These are phyloP conservation scores for Cadophora sp. DNA, from an alignment of 2,329 filamentous ascomycete genomes.

Conservation along the genomic window DNA sequence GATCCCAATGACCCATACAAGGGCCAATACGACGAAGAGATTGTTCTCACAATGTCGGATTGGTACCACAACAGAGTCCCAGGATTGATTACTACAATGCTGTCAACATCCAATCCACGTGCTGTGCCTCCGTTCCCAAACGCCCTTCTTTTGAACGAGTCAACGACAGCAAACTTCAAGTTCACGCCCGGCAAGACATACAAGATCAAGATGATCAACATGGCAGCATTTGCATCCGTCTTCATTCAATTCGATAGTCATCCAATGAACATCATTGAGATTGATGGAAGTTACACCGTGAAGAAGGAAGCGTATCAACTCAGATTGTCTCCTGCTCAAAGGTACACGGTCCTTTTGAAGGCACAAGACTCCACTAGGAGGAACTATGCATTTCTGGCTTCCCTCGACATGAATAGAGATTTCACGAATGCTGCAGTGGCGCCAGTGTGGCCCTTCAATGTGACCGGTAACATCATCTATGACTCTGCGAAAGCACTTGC, in stretches of 20 bases:
- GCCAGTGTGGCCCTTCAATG: constrained; percentile 57
- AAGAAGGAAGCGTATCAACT: constrained; percentile 49
- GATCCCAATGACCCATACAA: constrained; percentile 62
- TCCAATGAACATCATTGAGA: constrained; percentile 53
- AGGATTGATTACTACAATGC: constrained; percentile 28
- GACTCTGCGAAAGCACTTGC: constrained; percentile 54
- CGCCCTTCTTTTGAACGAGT: constrained; percentile 30
- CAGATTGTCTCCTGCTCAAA: constrained; percentile 54
- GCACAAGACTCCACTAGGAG: constrained; percentile 49
- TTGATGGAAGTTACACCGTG: constrained; percentile 53
- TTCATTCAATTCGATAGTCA: constrained; percentile 33
- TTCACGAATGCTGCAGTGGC: constrained; percentile 51
- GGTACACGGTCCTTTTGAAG: constrained; percentile 52
- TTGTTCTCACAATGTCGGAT: constrained; percentile 62
- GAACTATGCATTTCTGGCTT: constrained; percentile 32
- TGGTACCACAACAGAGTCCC: constrained; percentile 56
- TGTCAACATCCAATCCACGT: constrained; percentile 22
- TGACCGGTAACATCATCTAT: constrained; percentile 66
- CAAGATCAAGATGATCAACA: constrained; percentile 32
- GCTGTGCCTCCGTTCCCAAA: constrained; percentile 29
- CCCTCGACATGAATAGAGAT: constrained; percentile 54
- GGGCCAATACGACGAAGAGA: constrained; percentile 60
- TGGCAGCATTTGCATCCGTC: constrained; percentile 31
- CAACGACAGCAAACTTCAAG: constrained; percentile 31
- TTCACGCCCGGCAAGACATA: constrained; percentile 34